These are phyloP conservation scores for Xerocomus amazonicus DNA, from an alignment of 1,284 basidiomycete genomes.

Conservation along the genomic window DNA sequence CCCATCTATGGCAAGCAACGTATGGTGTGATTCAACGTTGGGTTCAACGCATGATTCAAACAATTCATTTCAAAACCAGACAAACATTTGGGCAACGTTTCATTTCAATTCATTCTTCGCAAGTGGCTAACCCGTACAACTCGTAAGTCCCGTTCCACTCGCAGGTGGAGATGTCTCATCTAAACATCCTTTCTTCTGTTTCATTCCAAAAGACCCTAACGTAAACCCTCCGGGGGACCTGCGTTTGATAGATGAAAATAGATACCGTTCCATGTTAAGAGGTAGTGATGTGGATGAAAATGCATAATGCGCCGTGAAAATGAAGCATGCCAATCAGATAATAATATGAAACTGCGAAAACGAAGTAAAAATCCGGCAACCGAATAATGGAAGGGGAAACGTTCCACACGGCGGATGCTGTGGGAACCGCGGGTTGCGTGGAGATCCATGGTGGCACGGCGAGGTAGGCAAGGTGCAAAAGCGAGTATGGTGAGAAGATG, in stretches of 20 bases:
- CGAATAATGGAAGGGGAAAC: conserved; percentile 4
- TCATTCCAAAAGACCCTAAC: conserved; percentile 10
- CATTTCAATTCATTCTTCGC: conserved; percentile 28
- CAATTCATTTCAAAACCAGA: neutral
- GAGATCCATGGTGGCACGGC: conserved; percentile 21
- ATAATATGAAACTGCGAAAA: conserved; percentile 27
- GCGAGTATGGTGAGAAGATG: conserved; percentile 14
- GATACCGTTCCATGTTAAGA: conserved; percentile 26
- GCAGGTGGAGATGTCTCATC: conserved; percentile 12
- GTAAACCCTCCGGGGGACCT: conserved; percentile 29
- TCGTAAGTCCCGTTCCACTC: conserved; percentile 23
- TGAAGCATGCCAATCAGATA: conserved; percentile 25
- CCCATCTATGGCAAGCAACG: neutral
- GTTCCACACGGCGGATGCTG: neutral
- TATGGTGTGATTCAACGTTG: neutral
- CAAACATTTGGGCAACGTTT: conserved; percentile 10
- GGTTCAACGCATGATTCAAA: neutral
- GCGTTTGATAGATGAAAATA: conserved; percentile 30
- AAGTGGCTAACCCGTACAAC: conserved; percentile 20
- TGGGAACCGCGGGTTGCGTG: conserved; percentile 19
- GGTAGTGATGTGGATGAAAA: conserved; percentile 28
- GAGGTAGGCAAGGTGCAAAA: conserved; percentile 6
- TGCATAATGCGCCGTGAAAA: conserved; percentile 28
- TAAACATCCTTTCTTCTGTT: conserved; percentile 13
- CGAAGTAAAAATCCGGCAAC: conserved; percentile 7